These are phyloP conservation scores for Trametes cubensis DNA, from an alignment of 768 basidiomycete genomes.

Conservation along the genomic window DNA sequence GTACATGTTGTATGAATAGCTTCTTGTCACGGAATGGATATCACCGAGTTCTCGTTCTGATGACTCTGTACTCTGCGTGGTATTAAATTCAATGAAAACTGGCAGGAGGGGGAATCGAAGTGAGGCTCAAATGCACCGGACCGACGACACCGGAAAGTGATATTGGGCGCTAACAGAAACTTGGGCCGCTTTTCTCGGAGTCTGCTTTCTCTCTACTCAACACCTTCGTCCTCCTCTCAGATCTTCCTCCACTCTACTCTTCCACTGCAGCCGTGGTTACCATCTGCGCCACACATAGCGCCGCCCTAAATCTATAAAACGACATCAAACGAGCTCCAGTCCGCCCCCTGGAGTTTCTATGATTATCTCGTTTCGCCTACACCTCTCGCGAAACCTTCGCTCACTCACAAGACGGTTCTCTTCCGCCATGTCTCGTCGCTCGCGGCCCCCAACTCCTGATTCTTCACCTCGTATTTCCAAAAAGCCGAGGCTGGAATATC, in stretches of 20 bases:
- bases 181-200: conserved; percentile 4
- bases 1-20: conserved; percentile 6
- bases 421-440: conserved; percentile 53
- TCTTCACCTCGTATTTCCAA: conserved; percentile 48
- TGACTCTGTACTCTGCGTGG: no score
- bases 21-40: neutral
- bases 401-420: conserved; percentile 4
- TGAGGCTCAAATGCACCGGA: no score
- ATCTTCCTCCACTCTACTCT: neutral
- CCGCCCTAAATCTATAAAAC: neutral
- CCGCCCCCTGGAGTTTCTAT: neutral
- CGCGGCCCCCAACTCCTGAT: conserved; percentile 50
- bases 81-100: no score
- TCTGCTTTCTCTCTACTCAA: neutral
- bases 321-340: neutral
- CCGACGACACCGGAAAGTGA: neutral
- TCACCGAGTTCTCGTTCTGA: no score
- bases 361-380: neutral
- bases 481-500: conserved; percentile 49
- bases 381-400: neutral
- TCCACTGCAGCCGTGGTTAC: neutral
- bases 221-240: no score
- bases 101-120: neutral
- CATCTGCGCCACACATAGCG: neutral
- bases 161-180: neutral